phyloP scores from a whole-genome alignment of 495 filamentous ascomycete species.

The Parmelia sp. region DNA sequence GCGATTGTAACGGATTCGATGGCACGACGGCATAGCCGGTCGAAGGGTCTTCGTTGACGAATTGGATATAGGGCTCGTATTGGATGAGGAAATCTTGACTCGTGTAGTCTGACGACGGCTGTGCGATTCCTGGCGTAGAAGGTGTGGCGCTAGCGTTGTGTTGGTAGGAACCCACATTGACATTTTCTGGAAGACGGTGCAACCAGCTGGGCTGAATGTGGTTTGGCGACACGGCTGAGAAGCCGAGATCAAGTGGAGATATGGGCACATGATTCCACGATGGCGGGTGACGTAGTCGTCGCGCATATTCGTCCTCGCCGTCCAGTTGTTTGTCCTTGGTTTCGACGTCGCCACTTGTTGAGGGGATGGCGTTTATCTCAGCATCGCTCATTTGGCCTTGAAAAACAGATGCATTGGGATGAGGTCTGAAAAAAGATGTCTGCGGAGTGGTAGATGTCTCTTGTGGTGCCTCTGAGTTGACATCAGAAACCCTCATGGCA shows the following conservation, averaged over 20 bases:
- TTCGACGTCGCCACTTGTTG: neutral
- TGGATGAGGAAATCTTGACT: constrained; percentile 37
- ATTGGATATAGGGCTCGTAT: constrained; percentile 18
- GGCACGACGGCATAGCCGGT: constrained; percentile 12
- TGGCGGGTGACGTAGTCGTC: constrained; percentile 10
- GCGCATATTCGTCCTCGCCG: neutral
- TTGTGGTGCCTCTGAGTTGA: neutral
- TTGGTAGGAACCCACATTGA: constrained; percentile 16
- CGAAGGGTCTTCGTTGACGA: constrained; percentile 20
- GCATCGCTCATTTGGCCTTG: constrained; percentile 3
- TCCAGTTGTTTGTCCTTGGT: neutral
- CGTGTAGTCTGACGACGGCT: constrained; percentile 7
- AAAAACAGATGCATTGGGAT: neutral
- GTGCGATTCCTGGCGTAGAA: constrained; percentile 9
- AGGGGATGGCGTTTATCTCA: constrained; percentile 2
- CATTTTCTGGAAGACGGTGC: constrained; percentile 14
- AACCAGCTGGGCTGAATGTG: constrained; percentile 21
- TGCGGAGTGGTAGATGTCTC: constrained; percentile 7
- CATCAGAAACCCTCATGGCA: neutral
- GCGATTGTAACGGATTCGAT: constrained; percentile 4
- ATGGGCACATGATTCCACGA: constrained; percentile 7
- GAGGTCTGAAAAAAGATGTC: neutral
- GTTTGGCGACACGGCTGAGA: constrained; percentile 10
- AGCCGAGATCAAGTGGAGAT: neutral
- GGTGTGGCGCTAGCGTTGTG: constrained; percentile 1